Conservation (phyloP, 176 grass and related monocot species). For the Oryza australiensis region DNA sequence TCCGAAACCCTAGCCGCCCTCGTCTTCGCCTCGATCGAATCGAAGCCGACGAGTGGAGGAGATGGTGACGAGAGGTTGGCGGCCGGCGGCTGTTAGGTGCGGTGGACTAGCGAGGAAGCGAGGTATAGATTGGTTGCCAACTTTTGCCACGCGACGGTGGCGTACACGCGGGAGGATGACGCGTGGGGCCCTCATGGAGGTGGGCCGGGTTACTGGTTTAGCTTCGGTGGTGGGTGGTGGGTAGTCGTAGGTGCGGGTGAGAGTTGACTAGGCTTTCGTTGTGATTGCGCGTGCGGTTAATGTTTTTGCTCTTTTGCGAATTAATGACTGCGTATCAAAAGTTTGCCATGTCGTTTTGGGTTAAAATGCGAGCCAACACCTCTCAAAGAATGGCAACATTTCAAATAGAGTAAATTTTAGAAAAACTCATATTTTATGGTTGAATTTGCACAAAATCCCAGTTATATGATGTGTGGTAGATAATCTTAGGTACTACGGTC, state of each 20-base stretch:
- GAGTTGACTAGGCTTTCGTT: too few relatives aligned
- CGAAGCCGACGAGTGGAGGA: conserved; percentile 13
- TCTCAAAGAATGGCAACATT: not conserved
- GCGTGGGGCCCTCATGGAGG: not conserved
- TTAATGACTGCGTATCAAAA: too few relatives aligned
- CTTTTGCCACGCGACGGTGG: not conserved
- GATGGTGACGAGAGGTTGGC: not conserved
- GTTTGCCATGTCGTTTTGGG: too few relatives aligned
- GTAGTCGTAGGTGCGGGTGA: too few relatives aligned
- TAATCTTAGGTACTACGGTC: not conserved
- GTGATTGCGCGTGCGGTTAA: too few relatives aligned
- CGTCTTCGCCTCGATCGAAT: conserved; percentile 14
- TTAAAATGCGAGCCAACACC: too few relatives aligned
- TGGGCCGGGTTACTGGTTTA: not conserved
- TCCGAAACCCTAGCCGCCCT: conserved; percentile 26
- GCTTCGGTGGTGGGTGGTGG: too few relatives aligned
- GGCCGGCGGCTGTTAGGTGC: not conserved
- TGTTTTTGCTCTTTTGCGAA: too few relatives aligned
- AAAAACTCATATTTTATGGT: not conserved
- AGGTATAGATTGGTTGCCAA: conserved; percentile 24
- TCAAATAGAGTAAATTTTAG: not conserved
- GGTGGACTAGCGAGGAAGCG: conserved; percentile 31
- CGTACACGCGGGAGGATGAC: not conserved
- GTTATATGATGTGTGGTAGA: not conserved
- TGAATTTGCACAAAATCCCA: not conserved